phyloP scores from a whole-genome alignment of 176 grass and related monocot species.

The Hsuehochloa calcarea region DNA sequence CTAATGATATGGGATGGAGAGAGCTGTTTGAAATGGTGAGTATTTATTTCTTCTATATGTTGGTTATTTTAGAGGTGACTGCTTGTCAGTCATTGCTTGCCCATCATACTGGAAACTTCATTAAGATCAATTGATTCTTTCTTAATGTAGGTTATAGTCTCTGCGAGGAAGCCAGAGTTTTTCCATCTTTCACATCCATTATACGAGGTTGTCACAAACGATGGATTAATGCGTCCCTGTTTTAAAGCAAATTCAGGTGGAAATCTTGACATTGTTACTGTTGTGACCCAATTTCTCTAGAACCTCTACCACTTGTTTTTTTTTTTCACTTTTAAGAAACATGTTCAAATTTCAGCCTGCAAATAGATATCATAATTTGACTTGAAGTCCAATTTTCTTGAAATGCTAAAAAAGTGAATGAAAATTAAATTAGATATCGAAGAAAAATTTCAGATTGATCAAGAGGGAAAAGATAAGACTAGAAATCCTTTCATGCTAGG shows the following conservation, averaged over 20 bases:
- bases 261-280: not conserved
- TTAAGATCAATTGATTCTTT: constrained; percentile 21
- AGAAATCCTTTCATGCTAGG: constrained; percentile 3
- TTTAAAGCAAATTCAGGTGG: constrained; percentile 89
- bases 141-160: constrained; percentile 82
- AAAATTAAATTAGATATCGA: not conserved
- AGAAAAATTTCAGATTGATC: not conserved
- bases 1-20: constrained; percentile 94
- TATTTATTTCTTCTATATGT: constrained; percentile 14
- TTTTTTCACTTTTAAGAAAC: constrained; percentile 20
- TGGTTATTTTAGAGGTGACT: not conserved
- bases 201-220: constrained; percentile 85
- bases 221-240: constrained; percentile 92
- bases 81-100: not conserved
- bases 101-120: constrained; percentile 13
- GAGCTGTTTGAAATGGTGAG: constrained; percentile 97
- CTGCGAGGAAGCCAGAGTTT: constrained; percentile 93
- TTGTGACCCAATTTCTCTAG: not conserved
- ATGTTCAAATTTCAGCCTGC: not conserved
- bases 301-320: constrained; percentile 8
- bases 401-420: not conserved
- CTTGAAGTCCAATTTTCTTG: not conserved
- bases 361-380: constrained; percentile 2
- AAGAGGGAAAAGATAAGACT: not conserved
- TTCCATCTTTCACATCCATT: constrained; percentile 83